Conservation (phyloP, 345 rosid species). For the Barbarea vulgaris region DNA sequence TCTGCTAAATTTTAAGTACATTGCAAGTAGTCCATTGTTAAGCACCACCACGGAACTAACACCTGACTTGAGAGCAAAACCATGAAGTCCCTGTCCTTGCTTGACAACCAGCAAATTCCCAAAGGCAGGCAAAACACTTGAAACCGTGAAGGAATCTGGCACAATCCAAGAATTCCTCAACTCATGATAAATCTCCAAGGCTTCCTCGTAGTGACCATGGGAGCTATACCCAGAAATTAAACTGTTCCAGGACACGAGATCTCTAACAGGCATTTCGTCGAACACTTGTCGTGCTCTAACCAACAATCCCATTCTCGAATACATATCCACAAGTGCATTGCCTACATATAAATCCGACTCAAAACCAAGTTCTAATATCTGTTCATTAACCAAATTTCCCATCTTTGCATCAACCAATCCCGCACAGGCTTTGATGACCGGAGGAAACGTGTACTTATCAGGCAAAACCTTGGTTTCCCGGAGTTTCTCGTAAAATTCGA, state of each 20-base stretch:
- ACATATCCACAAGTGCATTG: slow-evolving; percentile 72
- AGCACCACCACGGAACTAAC: slow-evolving; percentile 43
- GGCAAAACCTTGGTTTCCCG: slow-evolving; percentile 44
- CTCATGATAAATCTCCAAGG: slow-evolving; percentile 42
- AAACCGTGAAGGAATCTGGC: slow-evolving; percentile 60
- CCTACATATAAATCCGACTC: slow-evolving; percentile 58
- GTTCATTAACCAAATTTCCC: slow-evolving; percentile 46
- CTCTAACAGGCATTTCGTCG: slow-evolving; percentile 58
- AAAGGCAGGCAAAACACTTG: slow-evolving; percentile 64
- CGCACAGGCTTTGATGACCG: slow-evolving; percentile 66
- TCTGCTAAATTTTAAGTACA: slow-evolving; percentile 60
- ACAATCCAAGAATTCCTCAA: slow-evolving; percentile 40
- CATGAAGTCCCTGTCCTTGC: slow-evolving; percentile 53
- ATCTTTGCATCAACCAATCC: slow-evolving; percentile 42
- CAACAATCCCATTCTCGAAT: slow-evolving; percentile 52
- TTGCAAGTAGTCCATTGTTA: slow-evolving; percentile 59
- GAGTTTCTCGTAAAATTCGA: slow-evolving; percentile 51
- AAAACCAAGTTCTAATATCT: slow-evolving; percentile 46
- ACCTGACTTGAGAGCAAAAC: slow-evolving; percentile 57
- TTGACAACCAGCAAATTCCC: slow-evolving; percentile 49
- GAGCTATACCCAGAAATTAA: slow-evolving; percentile 64
- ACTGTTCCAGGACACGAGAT: slow-evolving; percentile 68
- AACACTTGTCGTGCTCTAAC: slow-evolving; percentile 53
- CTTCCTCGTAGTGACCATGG: slow-evolving; percentile 53
- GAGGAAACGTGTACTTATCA: slow-evolving; percentile 62